phyloP scores from a whole-genome alignment of 73 alveolate genomes.

The Tetrahymena thermophila region DNA sequence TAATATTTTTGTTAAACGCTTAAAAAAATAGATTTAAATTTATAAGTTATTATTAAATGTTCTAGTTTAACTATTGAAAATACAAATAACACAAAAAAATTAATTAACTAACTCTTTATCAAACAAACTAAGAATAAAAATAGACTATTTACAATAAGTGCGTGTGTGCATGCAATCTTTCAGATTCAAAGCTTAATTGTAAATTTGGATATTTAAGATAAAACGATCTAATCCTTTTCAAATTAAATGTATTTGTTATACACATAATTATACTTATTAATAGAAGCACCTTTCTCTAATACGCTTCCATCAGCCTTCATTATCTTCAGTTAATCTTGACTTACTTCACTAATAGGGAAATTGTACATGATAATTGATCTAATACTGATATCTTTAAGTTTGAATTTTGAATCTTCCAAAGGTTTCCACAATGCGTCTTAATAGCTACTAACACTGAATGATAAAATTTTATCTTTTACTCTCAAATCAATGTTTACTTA shows the following conservation, averaged over 20 bases:
- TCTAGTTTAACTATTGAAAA: too few species aligned
- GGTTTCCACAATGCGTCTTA: background rate
- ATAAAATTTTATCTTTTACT: background rate
- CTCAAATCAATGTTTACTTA: background rate
- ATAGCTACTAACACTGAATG: background rate
- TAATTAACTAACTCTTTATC: too few species aligned
- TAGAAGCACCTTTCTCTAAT: background rate
- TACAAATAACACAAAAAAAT: too few species aligned
- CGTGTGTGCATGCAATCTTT: too few species aligned
- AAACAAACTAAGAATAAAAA: too few species aligned
- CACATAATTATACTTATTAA: background rate
- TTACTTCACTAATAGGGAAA: background rate
- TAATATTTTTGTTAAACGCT: too few species aligned
- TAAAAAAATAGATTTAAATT: too few species aligned
- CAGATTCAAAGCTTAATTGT: background rate
- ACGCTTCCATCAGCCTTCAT: background rate
- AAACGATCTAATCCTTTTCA: background rate
- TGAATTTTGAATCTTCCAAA: background rate
- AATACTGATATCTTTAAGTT: background rate
- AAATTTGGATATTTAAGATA: background rate
- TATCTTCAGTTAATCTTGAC: background rate
- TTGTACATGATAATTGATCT: background rate
- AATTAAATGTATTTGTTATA: background rate
- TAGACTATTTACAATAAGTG: too few species aligned
- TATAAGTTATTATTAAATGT: too few species aligned